Conservation (phyloP, 176 grass and related monocot genomes). For the Ampelocalamus luodianensis region DNA sequence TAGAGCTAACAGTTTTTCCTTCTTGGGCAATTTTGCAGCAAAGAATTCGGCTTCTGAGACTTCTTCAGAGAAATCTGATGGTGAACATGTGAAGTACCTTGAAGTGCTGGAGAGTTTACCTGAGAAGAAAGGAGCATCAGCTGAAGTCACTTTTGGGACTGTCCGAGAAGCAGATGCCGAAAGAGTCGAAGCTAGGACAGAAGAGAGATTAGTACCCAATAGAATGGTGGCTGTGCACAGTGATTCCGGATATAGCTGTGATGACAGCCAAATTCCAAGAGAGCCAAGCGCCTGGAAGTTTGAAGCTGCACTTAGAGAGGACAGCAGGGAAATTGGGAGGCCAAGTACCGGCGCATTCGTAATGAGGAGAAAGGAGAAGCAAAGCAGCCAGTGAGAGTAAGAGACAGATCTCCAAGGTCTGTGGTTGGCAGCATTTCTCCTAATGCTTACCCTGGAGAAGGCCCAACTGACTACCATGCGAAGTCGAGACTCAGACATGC, state of each 20-base stretch:
- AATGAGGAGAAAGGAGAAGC: conserved; percentile 52
- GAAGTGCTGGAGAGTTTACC: conserved; percentile 63
- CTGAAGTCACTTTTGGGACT: conserved; percentile 34
- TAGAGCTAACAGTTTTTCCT: neutral
- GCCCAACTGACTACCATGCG: conserved; percentile 48
- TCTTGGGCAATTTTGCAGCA: conserved; percentile 51
- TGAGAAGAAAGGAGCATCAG: conserved; percentile 56
- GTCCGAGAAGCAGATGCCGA: conserved; percentile 14
- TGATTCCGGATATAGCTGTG: conserved; percentile 33
- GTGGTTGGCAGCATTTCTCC: conserved; percentile 27
- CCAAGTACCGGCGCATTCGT: conserved; percentile 59
- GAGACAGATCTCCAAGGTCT: conserved; percentile 46
- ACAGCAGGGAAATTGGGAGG: conserved; percentile 36
- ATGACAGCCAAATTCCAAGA: conserved; percentile 36
- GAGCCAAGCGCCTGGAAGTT: conserved; percentile 45
- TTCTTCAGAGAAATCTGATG: conserved; percentile 69
- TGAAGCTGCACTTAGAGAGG: conserved; percentile 48
- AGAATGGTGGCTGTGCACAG: conserved; percentile 9
- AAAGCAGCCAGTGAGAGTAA: conserved; percentile 34
- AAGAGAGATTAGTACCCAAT: conserved; percentile 38
- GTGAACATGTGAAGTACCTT: conserved; percentile 78
- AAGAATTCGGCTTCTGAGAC: conserved; percentile 54
- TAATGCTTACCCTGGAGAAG: conserved; percentile 46
- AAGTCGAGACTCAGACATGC: conserved; percentile 41
- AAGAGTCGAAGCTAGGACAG: conserved; percentile 18